Conservation (phyloP, 305 asterid species). For the Fraxinus sp. region DNA sequence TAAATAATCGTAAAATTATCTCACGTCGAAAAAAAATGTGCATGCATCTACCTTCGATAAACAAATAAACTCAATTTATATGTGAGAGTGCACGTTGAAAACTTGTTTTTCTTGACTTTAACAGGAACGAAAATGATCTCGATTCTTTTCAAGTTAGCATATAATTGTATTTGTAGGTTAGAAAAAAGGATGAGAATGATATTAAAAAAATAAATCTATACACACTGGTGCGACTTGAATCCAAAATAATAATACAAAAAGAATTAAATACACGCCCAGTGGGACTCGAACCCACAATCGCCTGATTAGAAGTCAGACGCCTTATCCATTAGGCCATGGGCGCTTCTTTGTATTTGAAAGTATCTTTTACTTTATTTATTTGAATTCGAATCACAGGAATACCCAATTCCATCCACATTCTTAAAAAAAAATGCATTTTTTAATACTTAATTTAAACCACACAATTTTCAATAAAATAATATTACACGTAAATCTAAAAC, state of each 20-base stretch:
- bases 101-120: not conserved
- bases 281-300: constrained; percentile 99
- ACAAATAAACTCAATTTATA: too few species aligned
- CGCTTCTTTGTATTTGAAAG: constrained; percentile 23
- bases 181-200: not conserved
- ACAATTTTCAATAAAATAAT: too few species aligned
- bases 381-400: too few species aligned
- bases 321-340: constrained; percentile 99
- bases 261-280: constrained; percentile 63
- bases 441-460: too few species aligned
- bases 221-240: not conserved
- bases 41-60: not conserved
- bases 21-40: not conserved
- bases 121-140: not conserved
- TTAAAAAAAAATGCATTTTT: too few species aligned
- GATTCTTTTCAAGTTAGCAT: not conserved
- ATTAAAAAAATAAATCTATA: not conserved
- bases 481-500: too few species aligned
- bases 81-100: not conserved
- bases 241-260: not conserved
- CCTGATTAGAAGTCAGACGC: constrained; percentile 96
- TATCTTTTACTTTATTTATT: too few species aligned
- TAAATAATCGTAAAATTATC: too few species aligned
- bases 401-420: too few species aligned
- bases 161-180: too few species aligned